Conservation (phyloP, 306 rosid genomes). For the Trifolium dubium region DNA sequence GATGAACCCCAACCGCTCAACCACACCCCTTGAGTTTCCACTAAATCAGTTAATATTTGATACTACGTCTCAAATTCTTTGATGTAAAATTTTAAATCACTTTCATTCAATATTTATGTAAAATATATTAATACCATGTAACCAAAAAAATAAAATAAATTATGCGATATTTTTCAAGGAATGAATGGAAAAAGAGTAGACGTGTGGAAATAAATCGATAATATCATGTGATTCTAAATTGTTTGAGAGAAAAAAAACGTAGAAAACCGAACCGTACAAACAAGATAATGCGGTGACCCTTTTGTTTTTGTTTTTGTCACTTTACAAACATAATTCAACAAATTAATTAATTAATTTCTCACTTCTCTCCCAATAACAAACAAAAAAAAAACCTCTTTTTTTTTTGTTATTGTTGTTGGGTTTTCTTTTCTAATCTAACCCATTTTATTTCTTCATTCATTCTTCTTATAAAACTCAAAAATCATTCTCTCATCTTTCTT, state of each 20-base stretch:
- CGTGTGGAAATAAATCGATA: neutral
- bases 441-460: neutral
- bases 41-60: too few relatives aligned
- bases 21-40: too few relatives aligned
- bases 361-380: too few relatives aligned
- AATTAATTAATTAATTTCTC: too few relatives aligned
- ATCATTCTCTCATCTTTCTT: conserved; percentile 45
- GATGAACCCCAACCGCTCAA: too few relatives aligned
- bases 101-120: too few relatives aligned
- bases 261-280: conserved; percentile 35
- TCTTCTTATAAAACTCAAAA: conserved; percentile 42
- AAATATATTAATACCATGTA: too few relatives aligned
- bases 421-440: neutral
- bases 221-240: conserved; percentile 5
- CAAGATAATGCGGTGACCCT: conserved; percentile 39
- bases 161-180: neutral
- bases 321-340: too few relatives aligned
- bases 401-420: conserved; percentile 23
- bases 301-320: neutral
- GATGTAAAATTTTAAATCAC: too few relatives aligned
- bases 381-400: neutral
- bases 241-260: conserved; percentile 8
- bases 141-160: too few relatives aligned
- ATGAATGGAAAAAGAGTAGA: neutral
- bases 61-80: too few relatives aligned